These are phyloP conservation scores for Erysiphe neolycopersici DNA, from an alignment of 2,329 filamentous ascomycete genomes.

Conservation along the genomic window DNA sequence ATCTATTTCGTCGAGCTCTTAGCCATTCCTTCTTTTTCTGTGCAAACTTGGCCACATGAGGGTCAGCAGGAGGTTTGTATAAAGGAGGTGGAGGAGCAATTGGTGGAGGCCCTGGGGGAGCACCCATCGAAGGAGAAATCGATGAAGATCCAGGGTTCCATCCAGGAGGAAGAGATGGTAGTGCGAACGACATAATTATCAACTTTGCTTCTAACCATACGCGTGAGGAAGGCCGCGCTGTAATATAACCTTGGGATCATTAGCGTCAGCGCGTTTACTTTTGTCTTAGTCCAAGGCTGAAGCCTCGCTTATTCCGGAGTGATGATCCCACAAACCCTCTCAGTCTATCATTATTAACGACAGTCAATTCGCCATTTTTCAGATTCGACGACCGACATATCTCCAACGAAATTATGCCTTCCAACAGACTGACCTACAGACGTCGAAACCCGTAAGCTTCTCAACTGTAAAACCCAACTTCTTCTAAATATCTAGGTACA, in stretches of 20 bases:
- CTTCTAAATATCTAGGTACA: conserved; percentile 39
- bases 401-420: conserved; percentile 20
- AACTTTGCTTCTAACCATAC: background rate
- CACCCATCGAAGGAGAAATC: conserved; percentile 19
- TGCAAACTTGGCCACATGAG: conserved; percentile 76
- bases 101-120: conserved; percentile 30
- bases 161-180: conserved; percentile 41
- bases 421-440: conserved; percentile 24
- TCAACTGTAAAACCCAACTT: background rate
- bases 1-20: conserved; percentile 67
- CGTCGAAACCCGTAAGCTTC: conserved; percentile 48
- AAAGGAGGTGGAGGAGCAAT: conserved; percentile 64
- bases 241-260: no score
- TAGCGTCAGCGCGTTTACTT: background rate
- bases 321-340: no score
- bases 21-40: conserved; percentile 99
- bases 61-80: conserved; percentile 54
- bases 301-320: no score
- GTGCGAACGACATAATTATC: conserved; percentile 27
- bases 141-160: conserved; percentile 24
- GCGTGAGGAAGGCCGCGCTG: no score
- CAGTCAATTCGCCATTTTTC: background rate
- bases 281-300: no score
- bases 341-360: background rate
- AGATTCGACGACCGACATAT: conserved; percentile 3